These are phyloP conservation scores for Solanum piurae DNA, from an alignment of 257 asterid species.

Conservation along the genomic window DNA sequence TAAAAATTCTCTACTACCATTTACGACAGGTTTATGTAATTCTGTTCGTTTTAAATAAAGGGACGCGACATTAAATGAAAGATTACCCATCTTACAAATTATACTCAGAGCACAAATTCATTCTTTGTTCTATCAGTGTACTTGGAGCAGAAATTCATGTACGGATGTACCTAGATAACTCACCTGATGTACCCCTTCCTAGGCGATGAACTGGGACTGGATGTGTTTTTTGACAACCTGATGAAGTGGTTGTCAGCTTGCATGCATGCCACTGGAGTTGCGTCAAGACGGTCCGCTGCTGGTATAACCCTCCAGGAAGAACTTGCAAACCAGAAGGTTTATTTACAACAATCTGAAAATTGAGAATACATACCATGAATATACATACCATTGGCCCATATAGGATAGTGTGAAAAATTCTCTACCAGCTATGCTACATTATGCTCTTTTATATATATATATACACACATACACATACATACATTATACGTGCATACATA, in stretches of 20 bases:
- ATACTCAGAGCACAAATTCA: neutral
- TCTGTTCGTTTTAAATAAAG: neutral
- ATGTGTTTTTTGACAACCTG: conserved; percentile 37
- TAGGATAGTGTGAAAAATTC: neutral
- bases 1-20: neutral
- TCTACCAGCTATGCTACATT: neutral
- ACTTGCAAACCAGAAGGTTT: conserved; percentile 96
- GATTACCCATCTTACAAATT: neutral
- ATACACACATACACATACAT: neutral
- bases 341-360: conserved; percentile 68
- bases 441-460: neutral
- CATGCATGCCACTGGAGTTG: conserved; percentile 65
- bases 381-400: neutral
- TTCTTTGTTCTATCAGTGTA: neutral
- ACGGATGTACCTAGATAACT: conserved; percentile 2
- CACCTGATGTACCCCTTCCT: conserved; percentile 98
- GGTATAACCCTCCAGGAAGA: conserved; percentile 91
- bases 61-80: neutral
- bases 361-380: neutral
- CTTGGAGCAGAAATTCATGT: conserved; percentile 2
- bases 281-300: conserved; percentile 86
- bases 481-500: neutral
- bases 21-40: neutral
- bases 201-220: conserved; percentile 97
- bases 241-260: conserved; percentile 14